These are phyloP conservation scores for Ambrosiella cleistominuta DNA, from an alignment of 2,329 filamentous ascomycete species.

Conservation along the genomic window DNA sequence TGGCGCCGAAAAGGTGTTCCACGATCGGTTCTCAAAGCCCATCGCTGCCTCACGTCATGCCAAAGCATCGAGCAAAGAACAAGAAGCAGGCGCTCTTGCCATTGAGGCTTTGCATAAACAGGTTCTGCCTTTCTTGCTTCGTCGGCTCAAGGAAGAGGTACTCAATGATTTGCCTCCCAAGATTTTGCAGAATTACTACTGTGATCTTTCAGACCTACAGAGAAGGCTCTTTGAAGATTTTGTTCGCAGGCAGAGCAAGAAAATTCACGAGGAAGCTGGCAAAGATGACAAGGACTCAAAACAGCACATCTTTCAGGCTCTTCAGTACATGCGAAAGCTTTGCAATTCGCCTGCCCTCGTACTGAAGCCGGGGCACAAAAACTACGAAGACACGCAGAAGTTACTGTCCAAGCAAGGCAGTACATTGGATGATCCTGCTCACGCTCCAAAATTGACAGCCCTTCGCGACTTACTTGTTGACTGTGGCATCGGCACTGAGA, in stretches of 20 bases:
- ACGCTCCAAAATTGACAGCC: constrained; percentile 84
- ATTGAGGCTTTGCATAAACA: constrained; percentile 99
- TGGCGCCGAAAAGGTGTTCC: constrained; percentile 84
- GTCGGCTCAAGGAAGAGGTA: constrained; percentile 93
- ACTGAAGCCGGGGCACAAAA: constrained; percentile 80
- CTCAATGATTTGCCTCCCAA: constrained; percentile 91
- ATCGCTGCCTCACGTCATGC: constrained; percentile 88
- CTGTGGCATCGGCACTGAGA: constrained; percentile 78
- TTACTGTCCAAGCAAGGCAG: constrained; percentile 65
- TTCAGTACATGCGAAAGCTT: constrained; percentile 98
- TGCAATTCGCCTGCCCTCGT: constrained; percentile 96
- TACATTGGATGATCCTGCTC: constrained; percentile 63
- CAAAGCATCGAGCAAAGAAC: constrained; percentile 95
- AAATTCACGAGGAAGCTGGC: constrained; percentile 66
- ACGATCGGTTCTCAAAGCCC: constrained; percentile 86
- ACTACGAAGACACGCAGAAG: constrained; percentile 75
- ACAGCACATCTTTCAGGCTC: constrained; percentile 94
- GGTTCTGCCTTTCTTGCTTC: constrained; percentile 85
- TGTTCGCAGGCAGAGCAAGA: constrained; percentile 79
- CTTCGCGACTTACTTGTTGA: constrained; percentile 90
- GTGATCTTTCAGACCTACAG: constrained; percentile 87
- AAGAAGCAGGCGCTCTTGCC: constrained; percentile 86
- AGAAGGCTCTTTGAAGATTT: constrained; percentile 95
- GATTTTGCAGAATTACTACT: constrained; percentile 99
- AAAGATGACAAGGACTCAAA: constrained; percentile 83